Base-by-base conservation (phyloP, 331 rosid species). In the Quercus tomentella region DNA sequence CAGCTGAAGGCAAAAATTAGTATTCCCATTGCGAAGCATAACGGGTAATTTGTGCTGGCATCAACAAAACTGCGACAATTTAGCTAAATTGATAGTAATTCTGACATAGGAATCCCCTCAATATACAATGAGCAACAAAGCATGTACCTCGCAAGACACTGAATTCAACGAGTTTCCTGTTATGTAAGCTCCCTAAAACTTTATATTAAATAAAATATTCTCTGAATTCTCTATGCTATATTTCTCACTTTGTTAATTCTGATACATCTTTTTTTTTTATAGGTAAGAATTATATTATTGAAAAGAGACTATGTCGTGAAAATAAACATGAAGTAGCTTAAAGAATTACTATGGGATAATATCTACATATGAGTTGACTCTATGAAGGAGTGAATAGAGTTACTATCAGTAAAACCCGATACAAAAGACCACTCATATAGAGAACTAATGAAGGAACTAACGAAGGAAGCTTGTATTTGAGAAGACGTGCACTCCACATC, bases 1-100 rank as follows among this genome's bases (percentile, higher is more conserved):
- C 91, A 86, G 87, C 94, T 91, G 89, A 89, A 89, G 85, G 81
- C 81, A 79, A 66, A 81, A 86, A 88, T 91, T 86, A 96, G 94
- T 86, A 84, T 80, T 67, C 54, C 80, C 45, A 88, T 69, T 67
- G 84, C 70, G 75, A 77, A 84, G 77, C 82, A 66, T 21, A 73
- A 73, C 72, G 43, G 82, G 55, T 25, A 70, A 76, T 22, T 70
- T 43, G 58, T 20, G 54, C 51, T 54, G 18, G 73, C 61, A 76
- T 78, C 66, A 72, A 58, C 79, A 78, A 16, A 21, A 62, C 5
- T 26, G 43, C 17, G 7, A 23, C 54, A 20, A 35, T 20, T 67
- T 8, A 31, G 51, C 26, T 35, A 67, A 33, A 67, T n/a, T 17
- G 17, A 22, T 23, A 26, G 14, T 65, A 67, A 8, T 33, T 31